Conservation (phyloP, 805 yeast genomes). For the Dipodascus albidus region DNA sequence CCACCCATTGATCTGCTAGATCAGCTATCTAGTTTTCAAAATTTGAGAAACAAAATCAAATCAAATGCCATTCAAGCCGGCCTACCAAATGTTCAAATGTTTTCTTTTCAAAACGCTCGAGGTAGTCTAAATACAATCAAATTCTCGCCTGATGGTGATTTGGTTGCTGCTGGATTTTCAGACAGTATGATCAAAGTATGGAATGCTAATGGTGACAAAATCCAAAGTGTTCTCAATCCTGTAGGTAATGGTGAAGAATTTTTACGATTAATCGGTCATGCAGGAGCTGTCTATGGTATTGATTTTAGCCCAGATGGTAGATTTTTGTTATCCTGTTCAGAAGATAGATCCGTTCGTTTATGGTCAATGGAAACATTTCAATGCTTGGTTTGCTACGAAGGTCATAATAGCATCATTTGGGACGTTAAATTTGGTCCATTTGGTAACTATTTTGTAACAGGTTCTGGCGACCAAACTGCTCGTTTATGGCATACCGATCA, state of each 20-base stretch:
- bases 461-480: conserved; percentile 92
- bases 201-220: conserved; percentile 81
- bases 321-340: conserved; percentile 72
- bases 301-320: conserved; percentile 44
- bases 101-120: conserved; percentile 87
- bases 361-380: conserved; percentile 83
- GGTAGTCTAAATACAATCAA: conserved; percentile 69
- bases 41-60: conserved; percentile 59
- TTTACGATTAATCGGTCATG: conserved; percentile 57
- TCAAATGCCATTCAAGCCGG: conserved; percentile 57
- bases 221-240: conserved; percentile 25
- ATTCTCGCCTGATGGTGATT: conserved; percentile 71
- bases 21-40: neutral
- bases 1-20: neutral
- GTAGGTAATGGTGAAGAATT: conserved; percentile 14
- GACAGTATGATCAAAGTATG: conserved; percentile 80
- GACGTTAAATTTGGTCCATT: conserved; percentile 85
- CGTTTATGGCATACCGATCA: conserved; percentile 94
- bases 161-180: conserved; percentile 85
- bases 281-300: conserved; percentile 85
- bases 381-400: conserved; percentile 76
- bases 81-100: conserved; percentile 89
- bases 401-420: conserved; percentile 92
- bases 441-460: conserved; percentile 92
- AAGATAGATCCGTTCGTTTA: conserved; percentile 77